Evolutionary conservation across 1,139 yeast genomes (phyloP), one percentile per base, ranked within the genome.

Genomic region (Scheffersomyces titani): DNA sequence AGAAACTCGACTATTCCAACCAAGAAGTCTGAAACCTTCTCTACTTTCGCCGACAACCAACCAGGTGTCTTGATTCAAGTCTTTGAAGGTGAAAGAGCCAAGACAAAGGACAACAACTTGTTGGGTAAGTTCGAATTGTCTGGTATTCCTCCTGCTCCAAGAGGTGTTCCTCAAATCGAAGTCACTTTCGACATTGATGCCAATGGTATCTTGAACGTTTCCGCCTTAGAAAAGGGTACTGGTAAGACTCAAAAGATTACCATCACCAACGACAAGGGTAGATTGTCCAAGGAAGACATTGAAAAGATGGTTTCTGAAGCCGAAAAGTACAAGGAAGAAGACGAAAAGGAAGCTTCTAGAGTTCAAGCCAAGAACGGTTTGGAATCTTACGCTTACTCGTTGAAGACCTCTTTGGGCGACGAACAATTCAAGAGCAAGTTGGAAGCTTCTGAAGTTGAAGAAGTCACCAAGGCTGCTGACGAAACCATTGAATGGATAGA

Each of bases 1-100:
- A 91, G 98, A 85, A 93, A 93, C 84, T 89, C 98, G 56, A 91
- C 97, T 63, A 94, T 93, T 69, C 98, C 98, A 77, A 92, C 98
- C 68, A 90, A 90, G 82, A 93, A 93, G 82, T 90, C 97, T 52
- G 97, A 93, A 83, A 91, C 91, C 67, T 93, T 93, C 87, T 92
- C 98, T 58, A 92, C 98, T 61, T 96, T 94, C 69, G 97, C 94
- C 67, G 98, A 93, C 78, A 93, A 93, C 84, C 98, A 93, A 81
- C 97, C 97, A 65, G 93, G 96, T 74, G 98, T 93, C 63, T 84
- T 92, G 77, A 93, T 93, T 77, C 97, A 92, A 82, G 97, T 93
- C 59, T 93, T 80, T 73, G 98, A 93, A 81, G 98, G 98, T 85
- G 98, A 93, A 82, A 91, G 98, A 81, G 90, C 97, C 58, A 85